Percentiles rank a stretch among this genome's conserved stretches.
These are phyloP conservation scores for Pyrenula massariospora DNA, from an alignment of 495 filamentous ascomycete genomes.

Conservation along the genomic window DNA sequence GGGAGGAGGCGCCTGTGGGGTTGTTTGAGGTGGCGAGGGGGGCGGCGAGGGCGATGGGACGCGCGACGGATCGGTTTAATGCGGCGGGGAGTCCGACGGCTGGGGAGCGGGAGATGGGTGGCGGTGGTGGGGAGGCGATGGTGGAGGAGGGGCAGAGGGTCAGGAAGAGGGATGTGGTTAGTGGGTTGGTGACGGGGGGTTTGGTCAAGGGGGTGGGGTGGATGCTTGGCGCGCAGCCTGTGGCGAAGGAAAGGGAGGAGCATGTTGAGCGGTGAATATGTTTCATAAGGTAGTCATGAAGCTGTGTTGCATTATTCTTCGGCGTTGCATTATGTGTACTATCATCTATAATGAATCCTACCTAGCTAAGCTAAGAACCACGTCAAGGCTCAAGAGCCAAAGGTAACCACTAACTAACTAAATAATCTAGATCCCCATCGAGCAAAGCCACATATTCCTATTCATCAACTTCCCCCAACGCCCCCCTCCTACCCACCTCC, in stretches of 20 bases:
- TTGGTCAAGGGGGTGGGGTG: conserved; percentile 77
- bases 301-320: no score
- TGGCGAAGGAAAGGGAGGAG: conserved; percentile 10
- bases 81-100: conserved; percentile 6
- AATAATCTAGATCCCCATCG: no score
- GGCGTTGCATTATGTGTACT: no score
- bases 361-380: no score
- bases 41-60: conserved; percentile 62
- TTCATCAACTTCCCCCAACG: no score
- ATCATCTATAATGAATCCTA: no score
- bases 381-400: no score
- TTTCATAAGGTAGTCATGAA: no score
- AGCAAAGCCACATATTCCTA: no score
- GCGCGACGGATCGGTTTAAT: conserved; percentile 46
- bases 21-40: conserved; percentile 85
- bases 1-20: conserved; percentile 73
- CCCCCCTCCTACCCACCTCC: no score
- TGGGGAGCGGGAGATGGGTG: neutral
- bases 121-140: conserved; percentile 16
- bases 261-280: neutral
- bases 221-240: conserved; percentile 65
- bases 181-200: conserved; percentile 58
- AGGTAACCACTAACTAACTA: no score
- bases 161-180: conserved; percentile 71
- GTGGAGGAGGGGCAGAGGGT: conserved; percentile 34